Evolutionary conservation across 2,329 filamentous ascomycete genomes (phyloP).

Genomic region (Epicoccum sorghinum): DNA sequence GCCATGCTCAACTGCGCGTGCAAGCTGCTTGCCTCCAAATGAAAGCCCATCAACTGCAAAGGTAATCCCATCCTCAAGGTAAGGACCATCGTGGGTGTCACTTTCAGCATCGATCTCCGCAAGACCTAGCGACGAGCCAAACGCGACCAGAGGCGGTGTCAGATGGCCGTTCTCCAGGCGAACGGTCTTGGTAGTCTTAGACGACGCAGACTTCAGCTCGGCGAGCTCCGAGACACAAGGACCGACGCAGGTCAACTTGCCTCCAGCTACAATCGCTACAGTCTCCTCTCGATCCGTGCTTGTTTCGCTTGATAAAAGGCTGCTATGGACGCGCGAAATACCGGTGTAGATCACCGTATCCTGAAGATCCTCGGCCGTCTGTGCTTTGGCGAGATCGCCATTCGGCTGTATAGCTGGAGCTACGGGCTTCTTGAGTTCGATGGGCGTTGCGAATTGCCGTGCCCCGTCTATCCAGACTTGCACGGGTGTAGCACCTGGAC

Average conservation of each 20-base stretch:
- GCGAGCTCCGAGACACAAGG: slow-evolving; percentile 2
- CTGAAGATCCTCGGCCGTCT: slow-evolving; percentile 13
- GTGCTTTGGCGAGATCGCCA: slow-evolving; percentile 45
- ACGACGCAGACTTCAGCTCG: background rate
- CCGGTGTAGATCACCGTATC: slow-evolving; percentile 3
- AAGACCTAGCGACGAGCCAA: slow-evolving; percentile 66
- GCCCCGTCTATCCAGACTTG: slow-evolving; percentile 53
- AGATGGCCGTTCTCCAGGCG: slow-evolving; percentile 61
- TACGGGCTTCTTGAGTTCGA: slow-evolving; percentile 29
- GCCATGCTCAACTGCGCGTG: slow-evolving; percentile 45
- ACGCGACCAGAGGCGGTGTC: slow-evolving; percentile 65
- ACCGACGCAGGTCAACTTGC: slow-evolving; percentile 3
- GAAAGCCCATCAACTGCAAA: slow-evolving; percentile 58
- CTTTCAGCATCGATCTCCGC: slow-evolving; percentile 66
- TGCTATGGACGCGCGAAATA: background rate
- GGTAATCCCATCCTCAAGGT: slow-evolving; percentile 62
- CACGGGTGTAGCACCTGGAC: slow-evolving; percentile 47
- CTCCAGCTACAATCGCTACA: slow-evolving; percentile 3
- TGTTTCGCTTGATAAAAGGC: background rate
- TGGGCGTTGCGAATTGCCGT: slow-evolving; percentile 34
- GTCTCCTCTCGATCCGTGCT: background rate
- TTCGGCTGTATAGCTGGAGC: slow-evolving; percentile 48
- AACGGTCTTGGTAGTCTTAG: background rate
- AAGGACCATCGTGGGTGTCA: slow-evolving; percentile 51
- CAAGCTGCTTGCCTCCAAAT: slow-evolving; percentile 49